Evolutionary conservation across 2,329 filamentous ascomycete genomes (phyloP).

Genomic region (Chaetothyriales sp.): DNA sequence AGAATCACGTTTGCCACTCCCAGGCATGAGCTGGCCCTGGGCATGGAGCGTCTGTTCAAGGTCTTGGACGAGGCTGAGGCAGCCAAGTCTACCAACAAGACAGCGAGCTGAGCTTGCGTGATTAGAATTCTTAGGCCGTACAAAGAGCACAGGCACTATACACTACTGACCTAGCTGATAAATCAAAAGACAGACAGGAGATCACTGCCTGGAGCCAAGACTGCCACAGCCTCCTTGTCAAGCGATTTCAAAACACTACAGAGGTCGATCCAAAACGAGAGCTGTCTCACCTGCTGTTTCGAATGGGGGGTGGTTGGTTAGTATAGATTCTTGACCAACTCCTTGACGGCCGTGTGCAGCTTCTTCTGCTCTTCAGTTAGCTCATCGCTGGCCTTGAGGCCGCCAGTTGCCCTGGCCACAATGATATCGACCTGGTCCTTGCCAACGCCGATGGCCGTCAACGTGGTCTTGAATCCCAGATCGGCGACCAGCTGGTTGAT

Average conservation of each 20-base stretch:
- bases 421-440: constrained; percentile 16
- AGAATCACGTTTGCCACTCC: constrained; percentile 12
- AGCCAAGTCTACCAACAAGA: not conserved
- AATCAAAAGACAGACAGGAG: not conserved
- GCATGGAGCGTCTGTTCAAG: constrained; percentile 7
- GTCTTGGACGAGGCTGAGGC: not conserved
- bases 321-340: not conserved
- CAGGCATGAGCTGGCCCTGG: constrained; percentile 9
- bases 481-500: constrained; percentile 15
- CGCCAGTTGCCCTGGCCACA: constrained; percentile 10
- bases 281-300: not conserved
- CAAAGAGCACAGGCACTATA: too few relatives aligned
- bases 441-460: constrained; percentile 15
- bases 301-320: not conserved
- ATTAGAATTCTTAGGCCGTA: too few relatives aligned
- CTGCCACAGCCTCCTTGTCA: not conserved
- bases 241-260: not conserved
- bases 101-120: too few relatives aligned
- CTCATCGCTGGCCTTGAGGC: not conserved
- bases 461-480: constrained; percentile 13
- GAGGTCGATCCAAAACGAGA: not conserved
- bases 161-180: too few relatives aligned
- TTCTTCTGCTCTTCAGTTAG: not conserved
- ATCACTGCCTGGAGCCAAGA: not conserved
- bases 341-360: not conserved